Conservation (phyloP, 352 stramenopile species). For the Saprolegnia diclina region DNA sequence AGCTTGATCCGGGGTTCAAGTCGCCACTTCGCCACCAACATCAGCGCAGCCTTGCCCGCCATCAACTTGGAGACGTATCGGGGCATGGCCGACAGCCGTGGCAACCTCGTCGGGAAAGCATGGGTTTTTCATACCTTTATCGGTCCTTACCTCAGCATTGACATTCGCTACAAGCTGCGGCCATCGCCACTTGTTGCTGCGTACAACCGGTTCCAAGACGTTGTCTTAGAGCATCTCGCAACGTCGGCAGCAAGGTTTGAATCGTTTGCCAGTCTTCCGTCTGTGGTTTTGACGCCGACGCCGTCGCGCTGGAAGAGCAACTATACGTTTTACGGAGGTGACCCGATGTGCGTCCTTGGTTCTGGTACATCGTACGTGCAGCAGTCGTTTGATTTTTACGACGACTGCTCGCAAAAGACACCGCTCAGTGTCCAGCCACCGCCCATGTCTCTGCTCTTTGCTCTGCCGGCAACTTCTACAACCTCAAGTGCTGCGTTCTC, state of each 20-base stretch:
- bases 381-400: conserved; percentile 9
- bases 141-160: conserved; percentile 2
- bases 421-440: background rate
- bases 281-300: background rate
- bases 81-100: background rate
- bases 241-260: background rate
- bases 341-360: conserved; percentile 6
- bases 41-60: background rate
- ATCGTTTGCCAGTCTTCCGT: background rate
- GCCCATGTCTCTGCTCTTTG: background rate
- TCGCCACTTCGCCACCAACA: background rate
- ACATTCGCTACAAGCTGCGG: background rate
- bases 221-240: background rate
- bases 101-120: background rate
- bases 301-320: background rate
- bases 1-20: background rate
- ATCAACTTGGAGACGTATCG: conserved; percentile 3
- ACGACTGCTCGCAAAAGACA: background rate
- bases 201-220: conserved; percentile 12
- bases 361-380: conserved; percentile 7
- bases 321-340: conserved; percentile 1
- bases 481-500: background rate
- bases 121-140: background rate
- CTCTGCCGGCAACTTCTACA: background rate
- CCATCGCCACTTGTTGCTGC: background rate